A percentile compares a stretch with the other conserved stretches of the same genome.
Evolutionary conservation across 805 yeast species (phyloP).

Genomic region (Hanseniaspora thailandica): DNA sequence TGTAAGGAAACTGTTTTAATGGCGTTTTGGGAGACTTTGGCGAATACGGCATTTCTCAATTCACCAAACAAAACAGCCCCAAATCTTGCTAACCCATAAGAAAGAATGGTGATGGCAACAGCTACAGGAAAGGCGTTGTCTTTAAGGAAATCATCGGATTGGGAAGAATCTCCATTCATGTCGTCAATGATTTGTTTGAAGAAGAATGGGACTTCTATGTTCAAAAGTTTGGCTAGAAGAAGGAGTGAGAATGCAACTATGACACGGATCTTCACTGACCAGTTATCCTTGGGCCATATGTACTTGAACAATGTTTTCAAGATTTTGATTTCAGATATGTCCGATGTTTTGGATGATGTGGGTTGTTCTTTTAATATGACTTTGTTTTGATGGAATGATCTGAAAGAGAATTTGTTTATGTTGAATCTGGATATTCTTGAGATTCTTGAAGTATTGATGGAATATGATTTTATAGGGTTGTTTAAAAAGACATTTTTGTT

Average conservation of each 20-base stretch:
- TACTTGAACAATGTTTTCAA: conserved; percentile 53
- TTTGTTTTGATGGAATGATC: background rate
- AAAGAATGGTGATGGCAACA: conserved; percentile 58
- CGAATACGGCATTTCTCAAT: conserved; percentile 87
- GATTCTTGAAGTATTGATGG: background rate
- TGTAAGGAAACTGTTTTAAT: conserved; percentile 79
- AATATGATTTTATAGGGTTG: background rate
- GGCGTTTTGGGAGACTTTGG: conserved; percentile 89
- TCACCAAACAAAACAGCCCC: conserved; percentile 94
- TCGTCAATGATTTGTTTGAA: conserved; percentile 80
- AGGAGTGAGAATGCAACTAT: conserved; percentile 60
- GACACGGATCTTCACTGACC: conserved; percentile 60
- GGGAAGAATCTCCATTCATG: conserved; percentile 82
- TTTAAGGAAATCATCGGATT: conserved; percentile 40
- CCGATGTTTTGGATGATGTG: conserved; percentile 17
- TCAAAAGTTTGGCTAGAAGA: conserved; percentile 69
- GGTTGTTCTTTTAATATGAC: background rate
- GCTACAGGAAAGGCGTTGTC: conserved; percentile 42
- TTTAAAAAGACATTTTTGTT: background rate
- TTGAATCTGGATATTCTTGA: background rate
- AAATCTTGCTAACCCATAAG: conserved; percentile 87
- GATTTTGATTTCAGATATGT: conserved; percentile 38
- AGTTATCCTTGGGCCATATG: conserved; percentile 69
- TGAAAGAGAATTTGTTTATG: background rate
- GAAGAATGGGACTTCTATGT: conserved; percentile 92